phyloP scores from a whole-genome alignment of 139 green algal species.

The Chlamydomonas eustigma region DNA sequence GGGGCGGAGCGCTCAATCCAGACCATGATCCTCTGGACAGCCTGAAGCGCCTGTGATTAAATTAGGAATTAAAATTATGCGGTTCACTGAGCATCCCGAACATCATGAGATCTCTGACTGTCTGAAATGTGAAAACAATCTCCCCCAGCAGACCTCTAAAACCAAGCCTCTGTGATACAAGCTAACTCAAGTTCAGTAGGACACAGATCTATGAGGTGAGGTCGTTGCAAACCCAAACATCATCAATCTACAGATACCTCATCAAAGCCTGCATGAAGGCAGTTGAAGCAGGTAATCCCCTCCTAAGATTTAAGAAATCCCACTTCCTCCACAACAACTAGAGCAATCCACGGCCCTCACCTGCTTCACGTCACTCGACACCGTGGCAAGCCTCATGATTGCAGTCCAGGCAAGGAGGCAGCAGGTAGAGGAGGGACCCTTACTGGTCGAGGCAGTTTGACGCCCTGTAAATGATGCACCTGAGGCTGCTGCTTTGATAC shows the following conservation, averaged over 20 bases:
- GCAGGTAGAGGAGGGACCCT: conserved; percentile 8
- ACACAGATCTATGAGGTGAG: too few species aligned
- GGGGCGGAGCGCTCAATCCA: not conserved
- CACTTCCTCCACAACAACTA: not conserved
- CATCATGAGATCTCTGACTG: too few species aligned
- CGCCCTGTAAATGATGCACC: too few species aligned
- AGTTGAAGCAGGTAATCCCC: not conserved
- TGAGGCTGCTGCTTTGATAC: not conserved
- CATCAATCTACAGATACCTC: too few species aligned
- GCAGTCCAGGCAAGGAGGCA: conserved; percentile 22
- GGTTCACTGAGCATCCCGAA: too few species aligned
- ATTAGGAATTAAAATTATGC: too few species aligned
- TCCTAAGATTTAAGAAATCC: not conserved
- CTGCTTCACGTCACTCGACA: not conserved
- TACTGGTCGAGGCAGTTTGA: not conserved
- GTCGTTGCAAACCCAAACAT: too few species aligned
- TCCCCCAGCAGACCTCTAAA: too few species aligned
- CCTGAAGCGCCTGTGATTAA: not conserved
- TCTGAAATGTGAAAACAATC: too few species aligned
- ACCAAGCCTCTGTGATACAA: too few species aligned
- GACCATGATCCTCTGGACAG: not conserved
- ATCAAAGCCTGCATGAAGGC: too few species aligned
- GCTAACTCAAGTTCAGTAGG: too few species aligned
- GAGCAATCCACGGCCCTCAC: not conserved
- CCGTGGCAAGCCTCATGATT: not conserved